Evolutionary conservation across 345 rosid species (phyloP).

Genomic region (Fremontodendron californicum): DNA sequence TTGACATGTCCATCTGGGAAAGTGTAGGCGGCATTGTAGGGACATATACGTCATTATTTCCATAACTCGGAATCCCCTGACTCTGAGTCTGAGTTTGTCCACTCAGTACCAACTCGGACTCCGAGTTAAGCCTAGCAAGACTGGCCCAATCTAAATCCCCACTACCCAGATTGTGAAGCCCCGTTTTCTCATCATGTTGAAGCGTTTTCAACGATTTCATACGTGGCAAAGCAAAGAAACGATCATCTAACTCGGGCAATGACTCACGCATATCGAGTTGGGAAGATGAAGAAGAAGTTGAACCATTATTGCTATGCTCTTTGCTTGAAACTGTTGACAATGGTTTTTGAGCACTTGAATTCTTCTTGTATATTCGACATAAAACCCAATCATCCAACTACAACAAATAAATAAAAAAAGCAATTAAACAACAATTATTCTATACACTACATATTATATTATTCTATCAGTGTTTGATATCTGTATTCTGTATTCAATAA

Average conservation of each 20-base stretch:
- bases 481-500: no score
- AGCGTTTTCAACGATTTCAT: constrained; percentile 43
- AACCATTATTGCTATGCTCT: constrained; percentile 58
- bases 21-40: constrained; percentile 29
- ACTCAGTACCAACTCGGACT: constrained; percentile 34
- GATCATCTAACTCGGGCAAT: constrained; percentile 57
- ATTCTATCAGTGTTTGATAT: no score
- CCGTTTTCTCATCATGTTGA: constrained; percentile 44
- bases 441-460: no score
- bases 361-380: constrained; percentile 88
- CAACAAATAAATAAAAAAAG: neutral
- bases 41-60: constrained; percentile 26
- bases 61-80: constrained; percentile 30
- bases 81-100: constrained; percentile 28
- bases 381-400: constrained; percentile 97
- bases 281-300: constrained; percentile 66
- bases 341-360: constrained; percentile 51
- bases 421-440: neutral
- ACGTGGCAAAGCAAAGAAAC: constrained; percentile 43
- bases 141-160: constrained; percentile 81
- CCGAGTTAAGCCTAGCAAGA: constrained; percentile 48
- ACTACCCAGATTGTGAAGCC: constrained; percentile 32
- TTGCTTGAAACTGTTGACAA: constrained; percentile 37
- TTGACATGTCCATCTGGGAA: constrained; percentile 18
- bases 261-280: constrained; percentile 72